Evolutionary conservation across 108 stramenopile genomes (phyloP), one percentile per base, ranked within the genome.

Genomic region (Schizochytrium sp.): DNA sequence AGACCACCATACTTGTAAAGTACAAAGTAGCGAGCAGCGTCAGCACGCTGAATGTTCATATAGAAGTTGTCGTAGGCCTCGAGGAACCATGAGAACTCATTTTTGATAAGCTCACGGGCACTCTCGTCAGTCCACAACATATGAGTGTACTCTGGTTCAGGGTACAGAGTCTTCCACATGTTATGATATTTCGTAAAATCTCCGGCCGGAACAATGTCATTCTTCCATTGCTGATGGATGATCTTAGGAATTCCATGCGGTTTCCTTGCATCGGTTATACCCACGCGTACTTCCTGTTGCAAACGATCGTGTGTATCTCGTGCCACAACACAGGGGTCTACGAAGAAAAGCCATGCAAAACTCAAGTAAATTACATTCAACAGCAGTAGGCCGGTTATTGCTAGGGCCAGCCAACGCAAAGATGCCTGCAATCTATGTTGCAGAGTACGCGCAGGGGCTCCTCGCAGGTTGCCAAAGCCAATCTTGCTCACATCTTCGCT

Each of bases 1-100:
- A 92, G 61, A 41, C 90, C 91, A 19, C 91, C 90, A 88, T 87
- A 91, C 59, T 87, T 89, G 15, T 57, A 90, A 64, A 93, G 56
- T 15, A 92, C 89, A 50, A 94, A 90, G 61, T 92, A 94, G 58
- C 93, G 55, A 28, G 90, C 92, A 8, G 92, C 91, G 88, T 94
- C 93, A 8, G 91, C 92, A 61, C 92, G 64, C 60, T 93, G 91
- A 89, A 94, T 94, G 57, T 88, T 72, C 87, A 89, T 88, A 3
- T 45, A 61, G 46, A 92, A 92, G 12, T 45, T 57, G 41, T 91
- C 72, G 57, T 91, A 92, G 13, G 87, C 55, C 38, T 87, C 56
- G 45, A 93, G n/a, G 53, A 94, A 91, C 4, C 72, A 53, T 2
- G 92, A 72, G 58, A 88, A 94, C 5, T 92, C 46, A 0, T 0